A percentile compares a stretch with the other conserved stretches of the same genome.
Evolutionary conservation across 139 green algal genomes (phyloP).

Genomic region (Raphidocelis subcapitata): DNA sequence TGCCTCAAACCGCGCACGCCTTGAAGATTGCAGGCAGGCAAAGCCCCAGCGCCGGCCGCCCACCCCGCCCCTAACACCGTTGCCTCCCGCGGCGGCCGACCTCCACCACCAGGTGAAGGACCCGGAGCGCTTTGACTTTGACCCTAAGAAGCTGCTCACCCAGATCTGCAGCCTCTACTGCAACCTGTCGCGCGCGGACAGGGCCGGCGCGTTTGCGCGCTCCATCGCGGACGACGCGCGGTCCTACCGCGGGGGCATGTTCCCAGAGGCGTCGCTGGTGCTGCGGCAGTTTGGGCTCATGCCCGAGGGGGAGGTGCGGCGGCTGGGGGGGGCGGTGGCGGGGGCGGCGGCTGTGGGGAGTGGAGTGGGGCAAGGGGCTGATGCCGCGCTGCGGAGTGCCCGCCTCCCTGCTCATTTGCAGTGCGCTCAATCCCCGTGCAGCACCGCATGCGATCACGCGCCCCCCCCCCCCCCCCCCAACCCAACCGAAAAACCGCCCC

Average conservation of each 20-base stretch:
- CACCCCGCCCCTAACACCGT: too few relatives aligned
- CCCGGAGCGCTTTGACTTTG: conserved; percentile 86
- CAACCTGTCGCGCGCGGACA: conserved; percentile 71
- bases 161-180: conserved; percentile 83
- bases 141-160: conserved; percentile 73
- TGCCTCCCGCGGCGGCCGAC: too few relatives aligned
- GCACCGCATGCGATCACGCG: too few relatives aligned
- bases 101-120: conserved; percentile 72
- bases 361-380: background rate
- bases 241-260: conserved; percentile 76
- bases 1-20: too few relatives aligned
- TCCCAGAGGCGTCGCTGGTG: conserved; percentile 61
- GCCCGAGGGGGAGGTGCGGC: conserved; percentile 1
- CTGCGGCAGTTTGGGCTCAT: conserved; percentile 53
- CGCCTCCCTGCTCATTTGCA: too few relatives aligned
- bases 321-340: too few relatives aligned
- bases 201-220: conserved; percentile 52
- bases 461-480: too few relatives aligned
- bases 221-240: conserved; percentile 82
- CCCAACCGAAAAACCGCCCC: too few relatives aligned
- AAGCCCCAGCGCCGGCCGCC: too few relatives aligned
- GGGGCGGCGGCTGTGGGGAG: background rate
- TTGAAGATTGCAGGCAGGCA: too few relatives aligned
- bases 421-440: too few relatives aligned
- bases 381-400: background rate